Base-by-base conservation (phyloP, 495 filamentous ascomycete genomes). In the Tuber melanosporum region DNA sequence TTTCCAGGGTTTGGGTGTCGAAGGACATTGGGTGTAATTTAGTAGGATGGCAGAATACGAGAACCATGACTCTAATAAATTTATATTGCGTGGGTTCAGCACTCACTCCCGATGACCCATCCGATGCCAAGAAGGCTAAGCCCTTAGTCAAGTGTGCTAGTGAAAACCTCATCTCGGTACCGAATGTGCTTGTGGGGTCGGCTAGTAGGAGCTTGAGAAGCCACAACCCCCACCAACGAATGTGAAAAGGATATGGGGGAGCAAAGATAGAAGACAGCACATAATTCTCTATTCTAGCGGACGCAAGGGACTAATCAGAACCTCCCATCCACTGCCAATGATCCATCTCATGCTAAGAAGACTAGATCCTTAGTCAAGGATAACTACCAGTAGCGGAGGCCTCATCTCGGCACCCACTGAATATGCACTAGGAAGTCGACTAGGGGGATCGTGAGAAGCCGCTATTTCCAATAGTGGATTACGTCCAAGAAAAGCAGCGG, bases 321-420 rank as follows among this genome's bases (percentile, higher is more conserved):
- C 49, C 10, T n/a, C 49, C 22, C 10, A 49, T 22, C 49, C 49
- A n/a, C 8, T 12, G 49, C 49, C 22, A 8, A 9, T n/a, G 8
- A 3, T 57, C 22, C 20, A n/a, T 10, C 22, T 22, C 20, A 12
- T 57, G 49, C 22, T 9, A 57, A 57, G 49, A 7, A 22, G 49
- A 57, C 49, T n/a, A 57, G 12, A 57, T 57, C 49, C 49, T n/a
- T 57, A 57, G 49, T n/a, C 49, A n/a, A 57, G 49, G n/a, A n/a
- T 57, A 57, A n/a, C 49, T 41, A 41, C 39, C 39, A 41, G 39
- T 57, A 57, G 49, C 22, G 22, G 10, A 22, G 52, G n/a, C 22
- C 52, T 62, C 52, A 62, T 26, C 9, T 26, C 52, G 52, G 52
- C n/a, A 32, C n/a, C 52, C 9, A 62, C 52, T 12, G 52, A 62